Evolutionary conservation across 2,329 filamentous ascomycete genomes (phyloP).

Genomic region (Aspergillus unguis): DNA sequence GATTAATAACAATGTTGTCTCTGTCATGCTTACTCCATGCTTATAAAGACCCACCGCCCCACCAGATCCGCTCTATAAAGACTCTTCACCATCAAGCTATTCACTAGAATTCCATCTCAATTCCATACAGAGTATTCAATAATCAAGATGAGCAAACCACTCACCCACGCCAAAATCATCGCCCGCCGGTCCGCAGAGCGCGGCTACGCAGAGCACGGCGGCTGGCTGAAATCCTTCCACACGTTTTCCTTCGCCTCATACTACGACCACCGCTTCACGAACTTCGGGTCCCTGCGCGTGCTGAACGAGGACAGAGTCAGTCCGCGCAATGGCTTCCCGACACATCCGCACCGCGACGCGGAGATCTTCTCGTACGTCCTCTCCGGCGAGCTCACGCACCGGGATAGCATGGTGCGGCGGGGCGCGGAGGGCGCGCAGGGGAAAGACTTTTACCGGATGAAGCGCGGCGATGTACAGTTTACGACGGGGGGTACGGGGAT

Average conservation of each 20-base stretch:
- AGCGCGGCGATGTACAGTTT: conserved; percentile 81
- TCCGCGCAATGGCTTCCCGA: conserved; percentile 72
- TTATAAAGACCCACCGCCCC: background rate
- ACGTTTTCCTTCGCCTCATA: conserved; percentile 77
- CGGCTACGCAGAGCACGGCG: conserved; percentile 76
- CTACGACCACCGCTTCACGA: conserved; percentile 63
- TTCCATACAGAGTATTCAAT: too few relatives aligned
- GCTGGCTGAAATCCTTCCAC: conserved; percentile 85
- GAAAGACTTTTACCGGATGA: conserved; percentile 68
- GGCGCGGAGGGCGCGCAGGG: conserved; percentile 57
- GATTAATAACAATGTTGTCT: background rate
- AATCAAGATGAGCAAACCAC: conserved; percentile 57
- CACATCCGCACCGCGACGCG: conserved; percentile 79
- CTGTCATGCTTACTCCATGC: conserved; percentile 2
- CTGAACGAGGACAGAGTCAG: conserved; percentile 86
- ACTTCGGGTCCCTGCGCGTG: conserved; percentile 74
- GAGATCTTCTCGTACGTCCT: conserved; percentile 89
- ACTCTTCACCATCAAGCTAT: too few relatives aligned
- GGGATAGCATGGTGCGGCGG: conserved; percentile 77
- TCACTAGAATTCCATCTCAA: too few relatives aligned
- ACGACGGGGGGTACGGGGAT: conserved; percentile 81
- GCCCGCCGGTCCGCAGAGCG: conserved; percentile 69
- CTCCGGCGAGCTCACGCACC: conserved; percentile 80
- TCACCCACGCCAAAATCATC: conserved; percentile 67
- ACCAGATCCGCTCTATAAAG: background rate